These are phyloP conservation scores for Fusarium pseudograminearum DNA, from an alignment of 2,329 filamentous ascomycete genomes.

Conservation along the genomic window DNA sequence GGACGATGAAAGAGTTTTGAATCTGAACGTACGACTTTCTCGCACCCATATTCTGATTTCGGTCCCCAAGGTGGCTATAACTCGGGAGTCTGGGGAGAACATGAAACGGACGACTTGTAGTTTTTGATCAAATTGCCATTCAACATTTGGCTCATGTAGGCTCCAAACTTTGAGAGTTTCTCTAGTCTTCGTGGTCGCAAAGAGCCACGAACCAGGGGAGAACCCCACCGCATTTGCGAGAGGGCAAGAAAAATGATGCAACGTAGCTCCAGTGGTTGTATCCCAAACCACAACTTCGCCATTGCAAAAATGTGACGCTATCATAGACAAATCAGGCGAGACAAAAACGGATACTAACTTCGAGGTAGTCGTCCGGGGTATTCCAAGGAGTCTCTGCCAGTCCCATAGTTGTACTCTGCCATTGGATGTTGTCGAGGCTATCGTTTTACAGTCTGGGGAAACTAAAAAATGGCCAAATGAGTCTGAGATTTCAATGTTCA, in stretches of 20 bases:
- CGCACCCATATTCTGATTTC: not conserved
- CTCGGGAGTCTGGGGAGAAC: not conserved
- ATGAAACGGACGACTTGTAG: rapidly evolving
- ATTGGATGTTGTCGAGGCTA: rapidly evolving
- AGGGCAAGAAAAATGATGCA: rapidly evolving
- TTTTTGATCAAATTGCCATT: not conserved
- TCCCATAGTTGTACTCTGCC: not conserved
- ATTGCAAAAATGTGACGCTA: rapidly evolving
- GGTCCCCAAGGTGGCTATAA: rapidly evolving
- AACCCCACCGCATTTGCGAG: rapidly evolving
- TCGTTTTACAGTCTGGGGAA: not conserved
- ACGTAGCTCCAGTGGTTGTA: rapidly evolving
- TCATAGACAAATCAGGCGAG: not conserved
- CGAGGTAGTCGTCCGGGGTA: rapidly evolving
- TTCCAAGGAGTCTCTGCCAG: not conserved
- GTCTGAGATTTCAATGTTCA: too few species aligned
- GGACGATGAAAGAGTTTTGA: not conserved
- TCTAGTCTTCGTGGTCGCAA: rapidly evolving
- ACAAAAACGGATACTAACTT: rapidly evolving
- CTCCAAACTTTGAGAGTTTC: rapidly evolving
- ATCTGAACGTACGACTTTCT: not conserved
- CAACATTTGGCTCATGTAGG: not conserved
- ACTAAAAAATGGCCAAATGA: rapidly evolving
- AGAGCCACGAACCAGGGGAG: not conserved
- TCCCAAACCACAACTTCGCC: not conserved